Conservation (phyloP, 345 rosid species). For the Orychophragmus violaceus region DNA sequence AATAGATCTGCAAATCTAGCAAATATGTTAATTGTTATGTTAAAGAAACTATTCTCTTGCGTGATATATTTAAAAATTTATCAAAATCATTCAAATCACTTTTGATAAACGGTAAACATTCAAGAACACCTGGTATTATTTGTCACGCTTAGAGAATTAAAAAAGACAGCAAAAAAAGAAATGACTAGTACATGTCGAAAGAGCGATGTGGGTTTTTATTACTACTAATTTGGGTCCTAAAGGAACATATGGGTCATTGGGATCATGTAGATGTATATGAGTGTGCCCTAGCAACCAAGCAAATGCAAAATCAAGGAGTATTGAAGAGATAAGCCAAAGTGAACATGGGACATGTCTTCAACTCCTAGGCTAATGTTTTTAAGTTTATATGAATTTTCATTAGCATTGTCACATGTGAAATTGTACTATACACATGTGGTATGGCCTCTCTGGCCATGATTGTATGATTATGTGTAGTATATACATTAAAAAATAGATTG, state of each 20-base stretch:
- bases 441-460: constrained; percentile 34
- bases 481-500: neutral
- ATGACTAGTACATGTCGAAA: neutral
- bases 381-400: neutral
- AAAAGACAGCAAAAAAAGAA: neutral
- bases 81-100: neutral
- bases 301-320: constrained; percentile 25
- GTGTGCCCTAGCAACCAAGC: constrained; percentile 35
- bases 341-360: constrained; percentile 33
- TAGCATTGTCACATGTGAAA: constrained; percentile 28
- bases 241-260: constrained; percentile 29
- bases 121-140: neutral
- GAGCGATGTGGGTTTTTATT: neutral
- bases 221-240: neutral
- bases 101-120: neutral
- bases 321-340: constrained; percentile 29
- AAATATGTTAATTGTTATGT: neutral
- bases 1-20: neutral
- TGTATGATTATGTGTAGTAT: constrained; percentile 13
- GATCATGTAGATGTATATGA: constrained; percentile 27
- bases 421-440: constrained; percentile 33
- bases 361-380: constrained; percentile 22
- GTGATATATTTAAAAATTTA: neutral
- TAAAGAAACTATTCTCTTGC: neutral
- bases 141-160: neutral